phyloP scores from a whole-genome alignment of 176 grass and related monocot genomes.

The Raddia guianensis region DNA sequence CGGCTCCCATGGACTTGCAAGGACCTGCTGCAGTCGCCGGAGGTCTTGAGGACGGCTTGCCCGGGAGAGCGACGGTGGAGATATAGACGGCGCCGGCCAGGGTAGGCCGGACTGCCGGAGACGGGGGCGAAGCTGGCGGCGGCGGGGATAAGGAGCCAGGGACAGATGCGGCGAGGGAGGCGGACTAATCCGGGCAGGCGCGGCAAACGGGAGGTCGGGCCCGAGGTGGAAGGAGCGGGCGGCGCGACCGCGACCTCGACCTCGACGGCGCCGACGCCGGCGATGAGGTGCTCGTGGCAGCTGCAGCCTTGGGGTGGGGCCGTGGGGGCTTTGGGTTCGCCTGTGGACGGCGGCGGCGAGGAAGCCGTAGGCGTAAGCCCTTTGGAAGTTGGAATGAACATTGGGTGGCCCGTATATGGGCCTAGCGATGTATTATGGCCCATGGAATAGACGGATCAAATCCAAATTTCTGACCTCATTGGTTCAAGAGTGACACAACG shows the following conservation, averaged over 20 bases:
- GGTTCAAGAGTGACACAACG: too few relatives aligned
- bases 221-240: not conserved
- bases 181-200: not conserved
- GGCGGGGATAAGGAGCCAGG: not conserved
- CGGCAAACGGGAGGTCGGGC: not conserved
- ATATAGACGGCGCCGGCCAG: too few relatives aligned
- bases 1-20: not conserved
- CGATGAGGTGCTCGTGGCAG: not conserved
- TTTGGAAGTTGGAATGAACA: not conserved
- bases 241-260: not conserved
- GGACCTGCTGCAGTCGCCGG: too few relatives aligned
- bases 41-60: too few relatives aligned
- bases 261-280: constrained; percentile 3
- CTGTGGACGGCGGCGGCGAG: not conserved
- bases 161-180: not conserved
- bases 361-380: not conserved
- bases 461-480: too few relatives aligned
- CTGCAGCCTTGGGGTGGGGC: constrained; percentile 2
- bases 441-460: too few relatives aligned
- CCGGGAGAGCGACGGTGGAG: too few relatives aligned
- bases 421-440: not conserved
- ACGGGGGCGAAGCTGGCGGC: too few relatives aligned
- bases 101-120: too few relatives aligned
- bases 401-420: too few relatives aligned
- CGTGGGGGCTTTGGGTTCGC: not conserved